Conservation (phyloP, 768 basidiomycete species). For the Naganishia onofrii region DNA sequence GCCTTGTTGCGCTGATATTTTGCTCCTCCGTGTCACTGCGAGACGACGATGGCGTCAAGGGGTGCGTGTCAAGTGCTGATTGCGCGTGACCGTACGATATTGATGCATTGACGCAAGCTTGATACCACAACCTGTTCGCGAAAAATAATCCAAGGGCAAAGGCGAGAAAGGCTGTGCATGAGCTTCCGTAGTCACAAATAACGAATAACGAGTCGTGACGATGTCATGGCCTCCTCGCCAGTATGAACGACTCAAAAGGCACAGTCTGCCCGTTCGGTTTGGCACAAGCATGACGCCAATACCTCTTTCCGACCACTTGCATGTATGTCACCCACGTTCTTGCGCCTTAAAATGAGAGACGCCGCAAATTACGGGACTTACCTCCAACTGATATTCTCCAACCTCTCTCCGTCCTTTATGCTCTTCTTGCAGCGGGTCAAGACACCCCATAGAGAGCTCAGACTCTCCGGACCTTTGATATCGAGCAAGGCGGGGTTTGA, state of each 20-base stretch:
- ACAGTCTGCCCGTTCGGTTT: too few relatives aligned
- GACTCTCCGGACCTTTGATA: constrained; percentile 26
- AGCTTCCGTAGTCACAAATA: neutral
- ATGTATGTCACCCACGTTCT: neutral
- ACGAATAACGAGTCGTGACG: neutral
- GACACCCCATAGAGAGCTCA: constrained; percentile 30
- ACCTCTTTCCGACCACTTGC: neutral
- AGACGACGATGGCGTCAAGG: neutral
- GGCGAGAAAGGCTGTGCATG: neutral
- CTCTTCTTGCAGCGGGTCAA: constrained; percentile 29
- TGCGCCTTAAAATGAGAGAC: neutral
- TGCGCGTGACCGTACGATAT: constrained; percentile 18
- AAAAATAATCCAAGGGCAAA: neutral
- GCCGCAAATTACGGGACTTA: neutral
- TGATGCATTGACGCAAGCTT: constrained; percentile 30
- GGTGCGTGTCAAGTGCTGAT: constrained; percentile 6
- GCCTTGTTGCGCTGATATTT: neutral
- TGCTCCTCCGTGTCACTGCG: neutral
- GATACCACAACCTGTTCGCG: constrained; percentile 28
- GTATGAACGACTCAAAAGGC: too few relatives aligned
- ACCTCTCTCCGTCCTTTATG: constrained; percentile 28
- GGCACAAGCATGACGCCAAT: neutral
- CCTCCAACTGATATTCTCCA: constrained; percentile 34
- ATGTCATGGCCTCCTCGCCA: too few relatives aligned
- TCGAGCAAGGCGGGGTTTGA: constrained; percentile 15